phyloP scores from a whole-genome alignment of 495 filamentous ascomycete species.

The Trichoderma orchidacearum region DNA sequence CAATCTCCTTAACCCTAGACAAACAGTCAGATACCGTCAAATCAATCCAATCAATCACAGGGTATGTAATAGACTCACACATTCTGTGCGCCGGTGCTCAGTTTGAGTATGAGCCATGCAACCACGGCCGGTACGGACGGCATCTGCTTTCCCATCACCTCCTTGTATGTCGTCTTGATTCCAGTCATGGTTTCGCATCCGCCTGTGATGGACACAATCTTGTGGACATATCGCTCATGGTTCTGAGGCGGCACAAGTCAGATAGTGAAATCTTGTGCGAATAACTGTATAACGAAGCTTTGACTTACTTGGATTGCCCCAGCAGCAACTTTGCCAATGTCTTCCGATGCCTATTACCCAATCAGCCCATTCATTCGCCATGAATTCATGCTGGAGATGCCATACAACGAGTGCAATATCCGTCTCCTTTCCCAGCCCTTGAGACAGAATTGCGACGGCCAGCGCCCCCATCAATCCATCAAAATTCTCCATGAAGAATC shows the following conservation, averaged over 20 bases:
- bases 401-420: slow-evolving; percentile 13
- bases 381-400: not conserved
- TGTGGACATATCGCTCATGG: slow-evolving; percentile 12
- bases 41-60: not conserved
- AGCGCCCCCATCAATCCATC: slow-evolving; percentile 14
- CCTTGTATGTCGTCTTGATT: slow-evolving; percentile 9
- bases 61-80: slow-evolving; percentile 6
- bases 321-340: slow-evolving; percentile 24
- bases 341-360: slow-evolving; percentile 13
- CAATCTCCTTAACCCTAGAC: slow-evolving; percentile 3
- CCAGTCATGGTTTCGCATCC: slow-evolving; percentile 14
- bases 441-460: slow-evolving; percentile 8
- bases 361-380: not conserved
- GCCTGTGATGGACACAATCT: slow-evolving; percentile 9
- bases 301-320: slow-evolving; percentile 15
- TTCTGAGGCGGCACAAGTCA: slow-evolving; percentile 6
- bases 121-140: slow-evolving; percentile 9
- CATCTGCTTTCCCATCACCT: slow-evolving; percentile 12
- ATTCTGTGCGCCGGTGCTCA: slow-evolving; percentile 9
- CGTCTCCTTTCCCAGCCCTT: slow-evolving; percentile 16
- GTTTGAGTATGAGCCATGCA: slow-evolving; percentile 8
- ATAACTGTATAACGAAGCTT: not conserved
- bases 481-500: slow-evolving; percentile 30
- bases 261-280: not conserved
- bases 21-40: not conserved